Evolutionary conservation across 441 rosid genomes (phyloP).

Genomic region (Rhodomyrtus psidioides): DNA sequence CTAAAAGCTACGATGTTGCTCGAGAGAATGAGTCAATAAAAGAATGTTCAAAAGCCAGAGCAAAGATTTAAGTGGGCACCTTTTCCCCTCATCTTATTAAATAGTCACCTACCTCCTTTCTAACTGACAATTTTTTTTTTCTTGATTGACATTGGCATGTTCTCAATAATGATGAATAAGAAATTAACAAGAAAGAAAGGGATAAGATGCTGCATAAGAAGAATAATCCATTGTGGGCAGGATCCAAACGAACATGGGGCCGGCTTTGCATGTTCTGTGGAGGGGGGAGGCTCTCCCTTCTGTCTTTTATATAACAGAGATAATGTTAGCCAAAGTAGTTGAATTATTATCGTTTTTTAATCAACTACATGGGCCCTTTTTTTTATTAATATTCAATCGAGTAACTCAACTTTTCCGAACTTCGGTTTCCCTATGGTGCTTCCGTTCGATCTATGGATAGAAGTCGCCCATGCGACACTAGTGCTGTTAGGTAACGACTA

Average conservation of each 20-base stretch:
- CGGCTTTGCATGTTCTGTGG: neutral
- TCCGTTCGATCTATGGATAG: neutral
- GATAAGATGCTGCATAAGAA: neutral
- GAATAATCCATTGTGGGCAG: neutral
- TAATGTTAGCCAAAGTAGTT: too few species aligned
- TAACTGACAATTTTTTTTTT: neutral
- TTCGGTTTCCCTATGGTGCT: rapidly evolving
- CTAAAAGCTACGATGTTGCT: neutral
- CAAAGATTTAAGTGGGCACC: neutral
- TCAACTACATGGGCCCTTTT: neutral
- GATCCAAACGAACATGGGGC: neutral
- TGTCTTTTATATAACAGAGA: neutral
- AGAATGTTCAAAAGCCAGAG: neutral
- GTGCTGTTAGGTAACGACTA: neutral
- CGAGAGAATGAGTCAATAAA: neutral
- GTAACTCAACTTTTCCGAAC: neutral
- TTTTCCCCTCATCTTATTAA: neutral
- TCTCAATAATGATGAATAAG: neutral
- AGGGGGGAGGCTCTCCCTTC: neutral
- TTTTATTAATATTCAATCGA: neutral
- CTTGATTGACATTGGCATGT: neutral
- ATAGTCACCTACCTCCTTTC: neutral
- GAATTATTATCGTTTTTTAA: neutral
- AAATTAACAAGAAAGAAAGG: neutral
- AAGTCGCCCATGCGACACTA: neutral